These are phyloP conservation scores for Termitomyces sp. DNA, from an alignment of 768 basidiomycete genomes.

Conservation along the genomic window DNA sequence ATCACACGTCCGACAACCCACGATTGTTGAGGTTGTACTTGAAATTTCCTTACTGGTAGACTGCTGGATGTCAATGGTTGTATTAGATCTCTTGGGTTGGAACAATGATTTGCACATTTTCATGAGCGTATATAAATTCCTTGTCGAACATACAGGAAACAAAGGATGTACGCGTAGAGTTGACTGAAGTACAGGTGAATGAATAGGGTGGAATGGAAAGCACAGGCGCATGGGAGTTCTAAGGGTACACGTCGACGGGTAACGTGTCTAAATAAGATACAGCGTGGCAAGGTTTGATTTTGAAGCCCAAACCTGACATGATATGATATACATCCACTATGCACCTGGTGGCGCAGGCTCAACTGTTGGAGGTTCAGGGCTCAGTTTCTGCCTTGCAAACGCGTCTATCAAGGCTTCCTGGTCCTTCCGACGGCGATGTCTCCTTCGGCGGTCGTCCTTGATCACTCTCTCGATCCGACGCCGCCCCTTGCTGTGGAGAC, in stretches of 20 bases:
- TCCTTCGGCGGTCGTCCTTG: slow-evolving; percentile 77
- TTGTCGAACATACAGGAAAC: not conserved
- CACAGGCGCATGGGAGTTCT: slow-evolving; percentile 7
- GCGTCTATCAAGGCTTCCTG: slow-evolving; percentile 81
- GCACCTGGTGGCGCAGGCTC: slow-evolving; percentile 21
- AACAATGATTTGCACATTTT: not conserved
- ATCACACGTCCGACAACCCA: not conserved
- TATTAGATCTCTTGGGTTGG: slow-evolving; percentile 7
- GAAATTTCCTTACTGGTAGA: slow-evolving; percentile 1
- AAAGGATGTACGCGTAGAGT: not conserved
- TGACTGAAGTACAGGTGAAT: slow-evolving; percentile 2
- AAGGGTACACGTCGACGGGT: slow-evolving; percentile 9
- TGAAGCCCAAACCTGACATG: slow-evolving; percentile 2
- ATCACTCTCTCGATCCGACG: slow-evolving; percentile 77
- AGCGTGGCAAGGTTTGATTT: not conserved
- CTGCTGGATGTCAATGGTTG: slow-evolving; percentile 3
- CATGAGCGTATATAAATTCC: not conserved
- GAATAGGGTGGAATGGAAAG: slow-evolving; percentile 3
- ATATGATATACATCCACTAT: slow-evolving; percentile 11
- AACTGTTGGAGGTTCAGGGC: slow-evolving; percentile 21
- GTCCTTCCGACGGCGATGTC: slow-evolving; percentile 80
- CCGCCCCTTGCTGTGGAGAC: slow-evolving; percentile 56
- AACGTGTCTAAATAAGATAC: slow-evolving; percentile 15
- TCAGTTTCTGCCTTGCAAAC: slow-evolving; percentile 57
- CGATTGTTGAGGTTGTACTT: slow-evolving; percentile 8